These are phyloP conservation scores for Colletotrichum simmondsii DNA, from an alignment of 2,329 filamentous ascomycete species.

Conservation along the genomic window DNA sequence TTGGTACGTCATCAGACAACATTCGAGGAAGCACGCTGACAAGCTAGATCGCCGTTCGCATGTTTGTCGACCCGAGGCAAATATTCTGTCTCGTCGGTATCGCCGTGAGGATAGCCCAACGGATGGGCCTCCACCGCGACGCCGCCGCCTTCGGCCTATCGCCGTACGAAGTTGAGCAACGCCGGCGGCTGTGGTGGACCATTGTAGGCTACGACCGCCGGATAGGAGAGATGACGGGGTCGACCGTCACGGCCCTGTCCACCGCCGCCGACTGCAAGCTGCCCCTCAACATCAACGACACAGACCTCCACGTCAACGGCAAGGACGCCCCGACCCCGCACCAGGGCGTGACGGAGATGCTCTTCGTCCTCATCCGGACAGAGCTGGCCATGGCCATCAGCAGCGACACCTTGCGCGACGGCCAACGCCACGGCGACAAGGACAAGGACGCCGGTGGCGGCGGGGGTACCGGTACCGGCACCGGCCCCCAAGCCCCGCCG, in stretches of 20 bases:
- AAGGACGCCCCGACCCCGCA: conserved; percentile 63
- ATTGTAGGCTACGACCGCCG: conserved; percentile 76
- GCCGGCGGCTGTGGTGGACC: conserved; percentile 80
- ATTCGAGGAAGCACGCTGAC: not conserved
- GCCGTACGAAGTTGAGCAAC: conserved; percentile 74
- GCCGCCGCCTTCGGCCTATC: conserved; percentile 60
- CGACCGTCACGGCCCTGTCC: conserved; percentile 66
- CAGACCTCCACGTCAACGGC: conserved; percentile 66
- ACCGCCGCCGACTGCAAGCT: conserved; percentile 64
- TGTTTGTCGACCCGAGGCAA: conserved; percentile 69
- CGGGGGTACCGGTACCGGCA: conserved; percentile 29
- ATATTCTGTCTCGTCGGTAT: conserved; percentile 72
- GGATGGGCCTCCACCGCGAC: conserved; percentile 76
- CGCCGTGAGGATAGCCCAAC: conserved; percentile 74
- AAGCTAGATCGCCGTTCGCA: conserved; percentile 56
- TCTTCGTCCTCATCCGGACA: conserved; percentile 67
- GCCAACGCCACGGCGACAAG: conserved; percentile 40
- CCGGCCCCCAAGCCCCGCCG: conserved; percentile 37
- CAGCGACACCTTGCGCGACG: conserved; percentile 54
- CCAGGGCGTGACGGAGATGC: conserved; percentile 66
- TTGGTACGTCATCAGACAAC: conserved; percentile 59
- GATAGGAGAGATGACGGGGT: conserved; percentile 73
- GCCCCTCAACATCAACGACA: conserved; percentile 71
- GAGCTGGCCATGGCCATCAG: conserved; percentile 67
- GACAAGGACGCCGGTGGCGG: conserved; percentile 33